Percentiles rank a stretch among this genome's conserved stretches.
Conservation (phyloP, 2,329 filamentous ascomycete species). For the Scleromitrula shiraiana region DNA sequence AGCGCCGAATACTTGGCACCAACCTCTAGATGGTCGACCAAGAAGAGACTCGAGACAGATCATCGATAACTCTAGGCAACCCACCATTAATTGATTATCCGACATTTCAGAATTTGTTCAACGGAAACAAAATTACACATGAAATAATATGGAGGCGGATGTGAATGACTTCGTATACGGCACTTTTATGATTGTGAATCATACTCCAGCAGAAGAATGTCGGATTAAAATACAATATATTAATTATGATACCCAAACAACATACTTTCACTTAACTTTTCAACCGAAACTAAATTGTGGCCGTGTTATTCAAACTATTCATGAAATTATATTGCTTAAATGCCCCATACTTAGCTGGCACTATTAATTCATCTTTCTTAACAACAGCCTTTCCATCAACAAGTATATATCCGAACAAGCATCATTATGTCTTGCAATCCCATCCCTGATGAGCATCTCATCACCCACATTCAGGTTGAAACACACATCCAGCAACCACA, state of each 20-base stretch:
- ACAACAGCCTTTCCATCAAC: too few relatives aligned
- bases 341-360: too few relatives aligned
- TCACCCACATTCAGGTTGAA: too few relatives aligned
- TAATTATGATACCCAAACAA: background rate
- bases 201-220: background rate
- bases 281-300: too few relatives aligned
- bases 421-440: too few relatives aligned
- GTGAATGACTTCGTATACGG: background rate
- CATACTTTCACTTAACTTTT: too few relatives aligned
- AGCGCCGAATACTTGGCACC: slow-evolving; percentile 18
- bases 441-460: too few relatives aligned
- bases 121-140: background rate
- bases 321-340: too few relatives aligned
- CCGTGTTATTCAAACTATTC: too few relatives aligned
- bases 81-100: background rate
- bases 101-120: background rate
- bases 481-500: too few relatives aligned
- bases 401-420: too few relatives aligned
- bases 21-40: slow-evolving; percentile 9
- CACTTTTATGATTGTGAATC: background rate
- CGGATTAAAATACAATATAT: background rate
- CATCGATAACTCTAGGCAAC: background rate
- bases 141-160: background rate
- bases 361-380: too few relatives aligned
- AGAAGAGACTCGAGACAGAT: slow-evolving; percentile 8